phyloP scores from a whole-genome alignment of 2,329 filamentous ascomycete genomes.

The Aspergillus sp. region DNA sequence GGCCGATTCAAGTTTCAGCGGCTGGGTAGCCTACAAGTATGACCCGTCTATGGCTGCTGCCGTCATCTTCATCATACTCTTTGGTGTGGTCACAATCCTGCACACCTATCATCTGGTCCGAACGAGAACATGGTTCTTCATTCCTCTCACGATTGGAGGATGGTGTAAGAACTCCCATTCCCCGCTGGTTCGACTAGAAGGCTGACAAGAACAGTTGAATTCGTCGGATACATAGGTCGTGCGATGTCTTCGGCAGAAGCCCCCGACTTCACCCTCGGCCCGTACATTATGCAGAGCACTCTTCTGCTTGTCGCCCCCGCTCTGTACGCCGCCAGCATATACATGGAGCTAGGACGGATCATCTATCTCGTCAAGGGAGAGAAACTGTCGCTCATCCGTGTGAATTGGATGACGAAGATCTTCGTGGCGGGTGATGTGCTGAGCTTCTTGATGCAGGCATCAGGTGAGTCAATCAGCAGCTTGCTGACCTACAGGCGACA shows the following conservation, averaged over 20 bases:
- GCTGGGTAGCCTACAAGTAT: constrained; percentile 20
- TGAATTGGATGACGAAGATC: constrained; percentile 26
- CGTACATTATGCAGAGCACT: constrained; percentile 25
- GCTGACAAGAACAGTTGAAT: constrained; percentile 41
- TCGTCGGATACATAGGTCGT: constrained; percentile 52
- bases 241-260: constrained; percentile 39
- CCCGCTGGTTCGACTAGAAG: not conserved
- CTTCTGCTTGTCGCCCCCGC: constrained; percentile 24
- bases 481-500: not conserved
- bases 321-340: constrained; percentile 27
- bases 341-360: constrained; percentile 25
- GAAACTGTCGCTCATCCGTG: constrained; percentile 18
- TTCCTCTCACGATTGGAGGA: constrained; percentile 31
- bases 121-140: constrained; percentile 25
- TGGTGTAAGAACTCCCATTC: constrained; percentile 27
- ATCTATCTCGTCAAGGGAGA: constrained; percentile 21
- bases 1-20: constrained; percentile 1
- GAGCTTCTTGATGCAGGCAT: constrained; percentile 30
- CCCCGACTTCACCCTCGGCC: constrained; percentile 21
- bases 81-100: constrained; percentile 14
- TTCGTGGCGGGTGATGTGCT: constrained; percentile 29
- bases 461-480: constrained; percentile 13
- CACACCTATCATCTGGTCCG: constrained; percentile 23
- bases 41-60: constrained; percentile 24
- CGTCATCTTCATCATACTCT: constrained; percentile 22